These are phyloP conservation scores for Aspergillus unguis DNA, from an alignment of 2,329 filamentous ascomycete genomes.

Conservation along the genomic window DNA sequence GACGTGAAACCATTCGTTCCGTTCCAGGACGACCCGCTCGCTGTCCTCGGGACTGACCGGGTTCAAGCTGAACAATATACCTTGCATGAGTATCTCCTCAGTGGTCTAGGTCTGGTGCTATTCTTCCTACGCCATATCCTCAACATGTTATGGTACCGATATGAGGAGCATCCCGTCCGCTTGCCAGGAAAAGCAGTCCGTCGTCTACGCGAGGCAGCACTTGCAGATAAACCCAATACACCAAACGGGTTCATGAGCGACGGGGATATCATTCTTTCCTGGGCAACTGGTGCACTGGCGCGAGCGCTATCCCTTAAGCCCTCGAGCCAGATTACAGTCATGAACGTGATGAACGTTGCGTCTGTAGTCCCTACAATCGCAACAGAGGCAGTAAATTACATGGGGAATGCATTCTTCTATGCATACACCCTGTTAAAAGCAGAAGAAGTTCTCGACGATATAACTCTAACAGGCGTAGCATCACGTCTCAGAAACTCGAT, in stretches of 20 bases:
- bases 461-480: no score
- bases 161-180: background rate
- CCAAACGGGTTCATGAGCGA: background rate
- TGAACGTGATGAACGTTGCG: background rate
- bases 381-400: background rate
- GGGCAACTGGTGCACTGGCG: background rate
- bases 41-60: background rate
- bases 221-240: background rate
- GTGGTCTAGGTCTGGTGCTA: background rate
- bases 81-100: background rate
- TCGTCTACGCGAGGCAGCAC: background rate
- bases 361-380: background rate
- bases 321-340: background rate
- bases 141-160: background rate
- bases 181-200: background rate
- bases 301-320: background rate
- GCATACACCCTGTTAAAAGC: background rate
- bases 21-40: background rate
- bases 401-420: background rate
- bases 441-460: no score
- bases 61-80: background rate
- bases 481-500: no score
- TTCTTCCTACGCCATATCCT: background rate
- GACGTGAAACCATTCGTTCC: background rate
- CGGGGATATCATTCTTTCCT: background rate